Evolutionary conservation across 352 stramenopile species (phyloP).

Genomic region (Phytophthora multivora): DNA sequence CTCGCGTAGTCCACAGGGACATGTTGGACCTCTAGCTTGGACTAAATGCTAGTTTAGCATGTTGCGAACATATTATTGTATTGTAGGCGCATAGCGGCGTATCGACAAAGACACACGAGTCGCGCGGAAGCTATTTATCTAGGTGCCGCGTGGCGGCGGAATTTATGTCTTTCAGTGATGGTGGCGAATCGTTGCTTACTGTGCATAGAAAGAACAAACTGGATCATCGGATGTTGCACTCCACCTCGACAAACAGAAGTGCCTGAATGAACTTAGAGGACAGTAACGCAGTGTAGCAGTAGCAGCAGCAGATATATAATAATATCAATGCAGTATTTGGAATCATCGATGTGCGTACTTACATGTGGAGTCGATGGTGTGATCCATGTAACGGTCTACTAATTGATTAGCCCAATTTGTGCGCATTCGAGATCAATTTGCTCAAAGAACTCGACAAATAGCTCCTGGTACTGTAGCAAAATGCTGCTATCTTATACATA

Average conservation of each 20-base stretch:
- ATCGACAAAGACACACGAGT: constrained; percentile 2
- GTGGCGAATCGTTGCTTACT: constrained; percentile 21
- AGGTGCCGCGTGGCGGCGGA: constrained; percentile 3
- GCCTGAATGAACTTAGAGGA: no score
- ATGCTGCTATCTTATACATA: no score
- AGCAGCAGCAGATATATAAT: no score
- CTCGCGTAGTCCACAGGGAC: not conserved
- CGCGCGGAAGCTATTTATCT: constrained; percentile 46
- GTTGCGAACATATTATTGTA: not conserved
- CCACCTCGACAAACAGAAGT: no score
- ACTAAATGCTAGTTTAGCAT: not conserved
- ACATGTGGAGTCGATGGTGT: not conserved
- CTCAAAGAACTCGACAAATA: no score
- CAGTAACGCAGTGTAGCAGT: no score
- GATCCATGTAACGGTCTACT: not conserved
- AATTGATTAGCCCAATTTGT: not conserved
- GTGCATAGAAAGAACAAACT: constrained; percentile 12
- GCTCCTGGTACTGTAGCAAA: no score
- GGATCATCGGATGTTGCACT: not conserved
- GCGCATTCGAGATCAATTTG: not conserved
- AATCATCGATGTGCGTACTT: not conserved
- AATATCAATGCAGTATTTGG: not conserved
- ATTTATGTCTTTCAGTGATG: constrained; percentile 30
- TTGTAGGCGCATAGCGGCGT: not conserved
- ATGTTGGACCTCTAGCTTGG: not conserved